These are phyloP conservation scores for Termitomyces sp. DNA, from an alignment of 768 basidiomycete genomes.

Conservation along the genomic window DNA sequence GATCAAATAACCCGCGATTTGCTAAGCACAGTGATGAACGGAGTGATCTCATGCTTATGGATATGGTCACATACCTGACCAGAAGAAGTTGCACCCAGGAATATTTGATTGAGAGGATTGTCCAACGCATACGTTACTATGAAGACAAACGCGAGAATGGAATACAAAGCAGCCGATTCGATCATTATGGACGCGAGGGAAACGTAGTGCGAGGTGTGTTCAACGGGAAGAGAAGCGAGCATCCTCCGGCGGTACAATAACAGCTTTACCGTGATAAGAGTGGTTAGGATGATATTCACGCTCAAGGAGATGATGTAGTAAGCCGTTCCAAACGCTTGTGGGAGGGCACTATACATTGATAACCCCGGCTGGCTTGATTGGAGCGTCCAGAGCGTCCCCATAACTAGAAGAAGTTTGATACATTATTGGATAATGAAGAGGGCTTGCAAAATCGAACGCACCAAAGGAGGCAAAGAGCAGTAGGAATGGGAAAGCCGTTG, in stretches of 20 bases:
- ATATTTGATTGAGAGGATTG: conserved; percentile 26
- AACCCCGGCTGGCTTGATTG: conserved; percentile 23
- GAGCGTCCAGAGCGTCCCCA: background rate
- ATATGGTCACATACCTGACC: conserved; percentile 19
- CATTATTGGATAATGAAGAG: background rate
- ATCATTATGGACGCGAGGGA: conserved; percentile 22
- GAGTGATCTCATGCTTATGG: background rate
- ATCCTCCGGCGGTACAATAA: background rate
- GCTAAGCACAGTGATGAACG: conserved; percentile 20
- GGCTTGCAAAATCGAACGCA: background rate
- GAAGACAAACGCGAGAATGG: conserved; percentile 23
- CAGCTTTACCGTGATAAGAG: conserved; percentile 22
- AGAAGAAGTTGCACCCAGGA: conserved; percentile 21
- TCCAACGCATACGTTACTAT: conserved; percentile 23
- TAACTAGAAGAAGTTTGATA: background rate
- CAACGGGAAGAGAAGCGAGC: background rate
- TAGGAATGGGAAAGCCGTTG: conserved; percentile 6
- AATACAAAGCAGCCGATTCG: conserved; percentile 31
- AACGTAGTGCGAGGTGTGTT: background rate
- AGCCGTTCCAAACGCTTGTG: conserved; percentile 14
- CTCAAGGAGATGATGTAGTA: background rate
- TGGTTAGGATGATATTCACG: conserved; percentile 25
- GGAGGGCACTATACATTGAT: conserved; percentile 22
- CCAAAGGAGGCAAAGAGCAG: conserved; percentile 24
- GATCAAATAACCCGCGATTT: conserved; percentile 19